Percentiles rank a stretch among this genome's conserved stretches.
Conservation (phyloP, 2,329 filamentous ascomycete species). For the Fusarium kyushuense region DNA sequence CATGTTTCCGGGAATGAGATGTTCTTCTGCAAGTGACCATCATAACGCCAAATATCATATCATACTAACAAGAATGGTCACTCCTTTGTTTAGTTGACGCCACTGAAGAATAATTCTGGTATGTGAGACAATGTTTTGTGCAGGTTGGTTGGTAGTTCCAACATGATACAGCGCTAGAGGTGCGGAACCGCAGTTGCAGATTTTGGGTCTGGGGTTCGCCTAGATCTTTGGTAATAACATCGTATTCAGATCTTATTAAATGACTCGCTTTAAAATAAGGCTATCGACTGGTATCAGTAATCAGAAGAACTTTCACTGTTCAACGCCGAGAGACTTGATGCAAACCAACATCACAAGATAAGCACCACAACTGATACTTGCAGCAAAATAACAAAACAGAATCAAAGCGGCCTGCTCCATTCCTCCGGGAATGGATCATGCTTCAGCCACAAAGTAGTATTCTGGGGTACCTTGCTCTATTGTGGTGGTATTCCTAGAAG, state of each 20-base stretch:
- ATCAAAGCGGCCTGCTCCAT: not conserved
- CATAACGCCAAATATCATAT: slow-evolving; percentile 11
- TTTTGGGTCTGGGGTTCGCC: not conserved
- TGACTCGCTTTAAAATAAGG: not conserved
- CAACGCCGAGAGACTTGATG: not conserved
- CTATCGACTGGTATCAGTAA: not conserved
- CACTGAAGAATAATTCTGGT: not conserved
- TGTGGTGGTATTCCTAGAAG: not conserved
- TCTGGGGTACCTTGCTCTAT: slow-evolving; percentile 4
- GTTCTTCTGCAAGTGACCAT: not conserved
- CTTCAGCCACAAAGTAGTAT: not conserved
- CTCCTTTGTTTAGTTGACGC: not conserved
- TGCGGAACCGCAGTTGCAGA: slow-evolving; percentile 38
- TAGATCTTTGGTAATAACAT: not conserved
- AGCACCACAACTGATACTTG: too few species aligned
- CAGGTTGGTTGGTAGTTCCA: not conserved
- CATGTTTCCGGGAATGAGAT: slow-evolving; percentile 16
- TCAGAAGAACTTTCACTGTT: not conserved
- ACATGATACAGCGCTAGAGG: not conserved
- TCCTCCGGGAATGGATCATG: not conserved
- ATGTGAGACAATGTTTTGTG: not conserved
- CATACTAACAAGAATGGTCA: not conserved
- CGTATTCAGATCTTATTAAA: not conserved
- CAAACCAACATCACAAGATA: not conserved
- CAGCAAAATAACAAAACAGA: rapidly evolving